Percentiles rank a stretch among this genome's conserved stretches.
Conservation (phyloP, 2,329 filamentous ascomycete species). For the Fusarium sp. region DNA sequence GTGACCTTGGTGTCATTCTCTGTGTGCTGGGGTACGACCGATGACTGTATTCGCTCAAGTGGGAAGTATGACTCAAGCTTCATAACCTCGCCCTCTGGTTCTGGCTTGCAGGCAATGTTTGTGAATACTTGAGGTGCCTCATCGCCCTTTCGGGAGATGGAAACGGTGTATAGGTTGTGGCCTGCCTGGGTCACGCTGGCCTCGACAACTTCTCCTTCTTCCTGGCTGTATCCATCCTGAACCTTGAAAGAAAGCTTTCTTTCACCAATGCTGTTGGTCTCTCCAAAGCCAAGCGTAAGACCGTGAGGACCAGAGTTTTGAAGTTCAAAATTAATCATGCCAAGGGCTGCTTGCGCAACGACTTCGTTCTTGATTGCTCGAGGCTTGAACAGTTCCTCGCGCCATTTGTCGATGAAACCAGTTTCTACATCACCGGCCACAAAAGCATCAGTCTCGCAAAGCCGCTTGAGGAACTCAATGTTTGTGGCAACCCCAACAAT, state of each 20-base stretch:
- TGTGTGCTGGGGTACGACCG: conserved; percentile 71
- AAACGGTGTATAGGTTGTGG: conserved; percentile 60
- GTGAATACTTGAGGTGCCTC: conserved; percentile 56
- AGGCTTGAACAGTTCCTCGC: conserved; percentile 79
- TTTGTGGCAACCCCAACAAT: conserved; percentile 94
- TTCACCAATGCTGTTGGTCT: conserved; percentile 54
- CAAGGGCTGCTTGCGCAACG: conserved; percentile 87
- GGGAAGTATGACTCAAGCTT: conserved; percentile 74
- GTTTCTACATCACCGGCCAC: conserved; percentile 91
- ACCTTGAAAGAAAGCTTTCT: conserved; percentile 65
- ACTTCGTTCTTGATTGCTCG: conserved; percentile 74
- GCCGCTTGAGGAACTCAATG: conserved; percentile 92
- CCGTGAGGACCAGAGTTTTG: conserved; percentile 58
- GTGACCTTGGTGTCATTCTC: conserved; percentile 72
- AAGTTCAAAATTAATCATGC: conserved; percentile 68
- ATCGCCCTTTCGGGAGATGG: conserved; percentile 57
- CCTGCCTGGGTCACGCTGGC: conserved; percentile 63
- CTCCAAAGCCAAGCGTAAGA: conserved; percentile 66
- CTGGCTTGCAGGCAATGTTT: conserved; percentile 59
- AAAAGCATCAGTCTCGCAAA: conserved; percentile 86
- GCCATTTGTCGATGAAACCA: conserved; percentile 93
- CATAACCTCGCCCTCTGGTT: conserved; percentile 45
- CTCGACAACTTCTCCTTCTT: conserved; percentile 71
- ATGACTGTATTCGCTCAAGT: conserved; percentile 81
- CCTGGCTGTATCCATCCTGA: conserved; percentile 71